Evolutionary conservation across 495 filamentous ascomycete species (phyloP).

Genomic region (Copromyces sp.): DNA sequence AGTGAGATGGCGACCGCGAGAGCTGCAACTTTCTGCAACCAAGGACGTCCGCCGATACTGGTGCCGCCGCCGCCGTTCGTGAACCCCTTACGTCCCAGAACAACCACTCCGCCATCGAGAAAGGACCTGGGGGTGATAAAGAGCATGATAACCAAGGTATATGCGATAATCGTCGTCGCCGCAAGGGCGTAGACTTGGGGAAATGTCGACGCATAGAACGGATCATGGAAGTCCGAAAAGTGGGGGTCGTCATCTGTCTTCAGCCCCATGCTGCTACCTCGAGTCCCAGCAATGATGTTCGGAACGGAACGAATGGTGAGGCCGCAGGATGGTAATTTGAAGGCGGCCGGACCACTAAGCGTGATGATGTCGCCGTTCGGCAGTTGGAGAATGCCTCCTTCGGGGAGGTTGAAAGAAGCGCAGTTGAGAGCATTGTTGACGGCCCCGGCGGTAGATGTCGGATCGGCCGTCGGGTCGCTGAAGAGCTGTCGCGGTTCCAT

Average conservation of each 20-base stretch:
- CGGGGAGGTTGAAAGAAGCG: constrained; percentile 43
- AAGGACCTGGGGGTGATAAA: constrained; percentile 86
- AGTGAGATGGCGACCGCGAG: constrained; percentile 82
- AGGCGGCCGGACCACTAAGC: constrained; percentile 51
- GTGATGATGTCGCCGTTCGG: constrained; percentile 48
- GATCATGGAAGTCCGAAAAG: constrained; percentile 57
- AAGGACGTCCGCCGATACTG: constrained; percentile 83
- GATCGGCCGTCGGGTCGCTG: constrained; percentile 9
- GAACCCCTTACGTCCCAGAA: constrained; percentile 74
- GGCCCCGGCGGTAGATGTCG: constrained; percentile 6
- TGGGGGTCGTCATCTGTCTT: constrained; percentile 13
- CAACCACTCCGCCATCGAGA: constrained; percentile 70
- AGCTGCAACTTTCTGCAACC: constrained; percentile 92
- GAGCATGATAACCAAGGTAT: constrained; percentile 88
- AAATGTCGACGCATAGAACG: constrained; percentile 85
- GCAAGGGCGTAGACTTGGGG: constrained; percentile 89
- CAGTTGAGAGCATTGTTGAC: constrained; percentile 16
- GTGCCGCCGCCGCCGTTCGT: constrained; percentile 72
- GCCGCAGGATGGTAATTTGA: constrained; percentile 49
- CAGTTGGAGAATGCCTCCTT: constrained; percentile 49
- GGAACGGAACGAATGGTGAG: constrained; percentile 24
- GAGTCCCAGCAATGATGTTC: constrained; percentile 25
- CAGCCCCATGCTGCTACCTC: not conserved
- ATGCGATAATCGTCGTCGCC: constrained; percentile 82
- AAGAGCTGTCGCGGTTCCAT: constrained; percentile 19